Conservation (phyloP, 2,329 filamentous ascomycete genomes). For the Clonostachys rosea region DNA sequence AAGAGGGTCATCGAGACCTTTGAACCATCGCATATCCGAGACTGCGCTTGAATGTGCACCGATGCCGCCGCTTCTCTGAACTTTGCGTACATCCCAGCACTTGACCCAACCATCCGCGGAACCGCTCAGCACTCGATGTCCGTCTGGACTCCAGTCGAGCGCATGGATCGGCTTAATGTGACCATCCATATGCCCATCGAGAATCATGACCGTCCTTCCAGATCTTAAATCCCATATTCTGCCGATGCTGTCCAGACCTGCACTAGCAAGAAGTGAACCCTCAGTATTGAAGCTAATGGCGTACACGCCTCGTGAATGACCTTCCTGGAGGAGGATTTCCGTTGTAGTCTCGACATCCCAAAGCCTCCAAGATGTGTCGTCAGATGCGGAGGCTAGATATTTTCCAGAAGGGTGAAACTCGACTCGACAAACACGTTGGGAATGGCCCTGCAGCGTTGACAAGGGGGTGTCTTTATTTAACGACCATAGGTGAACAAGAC, state of each 20-base stretch:
- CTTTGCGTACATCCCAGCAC: constrained; percentile 94
- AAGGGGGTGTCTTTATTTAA: constrained; percentile 81
- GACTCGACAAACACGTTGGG: constrained; percentile 81
- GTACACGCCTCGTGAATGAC: constrained; percentile 91
- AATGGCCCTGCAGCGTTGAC: constrained; percentile 77
- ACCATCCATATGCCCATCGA: constrained; percentile 78
- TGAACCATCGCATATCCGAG: constrained; percentile 91
- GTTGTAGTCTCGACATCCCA: constrained; percentile 88
- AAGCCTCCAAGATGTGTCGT: constrained; percentile 93
- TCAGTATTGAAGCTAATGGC: constrained; percentile 86
- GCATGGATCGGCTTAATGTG: constrained; percentile 90
- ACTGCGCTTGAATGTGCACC: constrained; percentile 90
- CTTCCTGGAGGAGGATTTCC: constrained; percentile 86
- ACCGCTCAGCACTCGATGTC: constrained; percentile 86
- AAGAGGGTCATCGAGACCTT: constrained; percentile 73
- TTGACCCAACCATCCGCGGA: constrained; percentile 95
- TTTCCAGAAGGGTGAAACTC: constrained; percentile 91
- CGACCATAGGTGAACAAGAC: constrained; percentile 85
- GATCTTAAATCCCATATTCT: constrained; percentile 93
- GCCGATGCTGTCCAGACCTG: constrained; percentile 91
- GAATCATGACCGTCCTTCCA: constrained; percentile 90
- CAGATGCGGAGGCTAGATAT: constrained; percentile 88
- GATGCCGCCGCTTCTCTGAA: constrained; percentile 76
- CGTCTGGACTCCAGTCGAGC: constrained; percentile 88
- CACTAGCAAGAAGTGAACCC: constrained; percentile 84